Conservation (phyloP, 768 basidiomycete species). For the Harrya chromipes region DNA sequence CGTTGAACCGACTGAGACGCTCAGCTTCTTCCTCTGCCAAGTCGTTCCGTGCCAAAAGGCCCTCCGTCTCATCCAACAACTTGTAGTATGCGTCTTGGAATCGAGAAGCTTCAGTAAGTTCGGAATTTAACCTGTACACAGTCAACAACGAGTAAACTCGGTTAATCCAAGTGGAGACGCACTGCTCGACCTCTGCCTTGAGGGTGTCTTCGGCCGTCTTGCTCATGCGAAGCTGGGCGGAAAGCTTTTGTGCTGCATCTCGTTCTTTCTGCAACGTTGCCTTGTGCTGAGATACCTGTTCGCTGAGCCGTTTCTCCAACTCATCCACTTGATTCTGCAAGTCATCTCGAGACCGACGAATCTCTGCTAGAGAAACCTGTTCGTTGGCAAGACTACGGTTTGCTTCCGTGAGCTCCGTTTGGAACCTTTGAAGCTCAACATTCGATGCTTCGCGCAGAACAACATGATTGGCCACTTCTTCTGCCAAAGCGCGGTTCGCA, state of each 20-base stretch:
- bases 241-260: constrained; percentile 46
- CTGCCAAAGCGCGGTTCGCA: constrained; percentile 18
- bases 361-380: constrained; percentile 18
- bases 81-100: constrained; percentile 72
- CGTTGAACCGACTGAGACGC: constrained; percentile 76
- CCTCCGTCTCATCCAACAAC: constrained; percentile 59
- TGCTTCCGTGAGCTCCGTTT: constrained; percentile 34
- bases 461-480: constrained; percentile 40
- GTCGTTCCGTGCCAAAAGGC: constrained; percentile 65
- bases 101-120: constrained; percentile 56
- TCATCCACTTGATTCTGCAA: constrained; percentile 27
- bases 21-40: constrained; percentile 79
- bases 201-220: constrained; percentile 68
- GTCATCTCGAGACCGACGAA: constrained; percentile 18
- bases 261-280: constrained; percentile 44
- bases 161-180: constrained; percentile 23
- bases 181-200: constrained; percentile 67
- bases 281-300: constrained; percentile 35
- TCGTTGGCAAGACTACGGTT: constrained; percentile 19
- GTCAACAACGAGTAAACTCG: background rate
- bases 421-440: constrained; percentile 39
- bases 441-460: constrained; percentile 42
- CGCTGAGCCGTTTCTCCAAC: constrained; percentile 28
- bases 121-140: constrained; percentile 39
- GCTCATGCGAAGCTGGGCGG: constrained; percentile 48